Conservation (phyloP, 148 eudicot species). For the Spergularia marina region DNA sequence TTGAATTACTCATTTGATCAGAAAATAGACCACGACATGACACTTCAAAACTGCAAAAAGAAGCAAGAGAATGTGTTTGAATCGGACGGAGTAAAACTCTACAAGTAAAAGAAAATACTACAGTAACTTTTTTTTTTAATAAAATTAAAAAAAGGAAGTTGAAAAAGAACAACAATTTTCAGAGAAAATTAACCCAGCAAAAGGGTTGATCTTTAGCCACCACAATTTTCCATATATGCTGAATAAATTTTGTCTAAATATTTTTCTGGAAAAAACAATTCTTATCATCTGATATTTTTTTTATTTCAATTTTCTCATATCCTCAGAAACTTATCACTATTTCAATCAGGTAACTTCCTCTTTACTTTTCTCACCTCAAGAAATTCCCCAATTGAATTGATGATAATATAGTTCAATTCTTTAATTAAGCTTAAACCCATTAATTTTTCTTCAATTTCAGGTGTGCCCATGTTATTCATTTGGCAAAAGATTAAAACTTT, state of each 20-base stretch:
- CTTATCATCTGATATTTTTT: constrained; percentile 21
- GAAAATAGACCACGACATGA: too few species aligned
- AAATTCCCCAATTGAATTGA: not conserved
- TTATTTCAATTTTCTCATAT: constrained; percentile 6
- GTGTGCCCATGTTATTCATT: constrained; percentile 25
- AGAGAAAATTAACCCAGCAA: constrained; percentile 9
- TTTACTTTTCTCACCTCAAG: not conserved
- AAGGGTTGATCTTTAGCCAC: constrained; percentile 25
- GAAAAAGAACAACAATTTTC: not conserved
- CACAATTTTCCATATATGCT: constrained; percentile 22
- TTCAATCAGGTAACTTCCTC: constrained; percentile 7
- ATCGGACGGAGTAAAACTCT: too few species aligned
- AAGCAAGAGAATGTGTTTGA: too few species aligned
- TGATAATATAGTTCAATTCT: not conserved
- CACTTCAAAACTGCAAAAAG: too few species aligned
- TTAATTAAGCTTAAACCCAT: constrained; percentile 11
- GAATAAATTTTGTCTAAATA: constrained; percentile 20
- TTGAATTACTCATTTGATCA: too few species aligned
- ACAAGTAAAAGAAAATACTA: too few species aligned
- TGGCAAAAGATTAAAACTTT: constrained; percentile 4
- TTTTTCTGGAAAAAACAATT: constrained; percentile 17
- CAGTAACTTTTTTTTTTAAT: too few species aligned
- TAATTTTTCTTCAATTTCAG: constrained; percentile 22
- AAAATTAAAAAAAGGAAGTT: not conserved
- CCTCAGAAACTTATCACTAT: constrained; percentile 16